Evolutionary conservation across 2,329 filamentous ascomycete genomes (phyloP).

Genomic region (Aureobasidium leucospermi): DNA sequence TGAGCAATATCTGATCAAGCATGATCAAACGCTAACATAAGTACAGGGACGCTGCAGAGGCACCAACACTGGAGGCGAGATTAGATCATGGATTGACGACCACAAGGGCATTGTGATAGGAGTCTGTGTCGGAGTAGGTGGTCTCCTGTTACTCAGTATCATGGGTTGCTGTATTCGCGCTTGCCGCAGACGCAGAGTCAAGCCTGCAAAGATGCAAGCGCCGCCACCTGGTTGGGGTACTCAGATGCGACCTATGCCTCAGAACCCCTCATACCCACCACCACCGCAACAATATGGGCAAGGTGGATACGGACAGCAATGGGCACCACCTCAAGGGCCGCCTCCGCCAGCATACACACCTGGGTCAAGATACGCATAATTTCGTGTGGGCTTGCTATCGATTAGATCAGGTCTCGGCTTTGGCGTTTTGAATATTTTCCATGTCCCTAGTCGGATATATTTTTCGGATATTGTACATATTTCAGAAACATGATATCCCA

Average conservation of each 20-base stretch:
- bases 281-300: not conserved
- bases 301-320: not conserved
- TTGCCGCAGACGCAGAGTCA: constrained; percentile 34
- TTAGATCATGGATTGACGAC: constrained; percentile 65
- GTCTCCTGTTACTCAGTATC: constrained; percentile 62
- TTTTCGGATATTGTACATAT: not conserved
- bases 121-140: constrained; percentile 63
- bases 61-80: constrained; percentile 59
- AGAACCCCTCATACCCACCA: not conserved
- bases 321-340: not conserved
- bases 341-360: constrained; percentile 6
- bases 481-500: not conserved
- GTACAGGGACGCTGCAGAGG: constrained; percentile 64
- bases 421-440: not conserved
- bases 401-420: not conserved
- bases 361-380: not conserved
- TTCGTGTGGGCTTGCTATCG: not conserved
- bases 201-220: constrained; percentile 3
- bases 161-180: constrained; percentile 55
- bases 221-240: constrained; percentile 17
- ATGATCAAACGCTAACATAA: not conserved
- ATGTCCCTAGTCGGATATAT: not conserved
- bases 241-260: constrained; percentile 8
- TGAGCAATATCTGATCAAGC: not conserved
- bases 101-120: constrained; percentile 81